phyloP scores from a whole-genome alignment of 768 basidiomycete species.

The Pisolithus albus region DNA sequence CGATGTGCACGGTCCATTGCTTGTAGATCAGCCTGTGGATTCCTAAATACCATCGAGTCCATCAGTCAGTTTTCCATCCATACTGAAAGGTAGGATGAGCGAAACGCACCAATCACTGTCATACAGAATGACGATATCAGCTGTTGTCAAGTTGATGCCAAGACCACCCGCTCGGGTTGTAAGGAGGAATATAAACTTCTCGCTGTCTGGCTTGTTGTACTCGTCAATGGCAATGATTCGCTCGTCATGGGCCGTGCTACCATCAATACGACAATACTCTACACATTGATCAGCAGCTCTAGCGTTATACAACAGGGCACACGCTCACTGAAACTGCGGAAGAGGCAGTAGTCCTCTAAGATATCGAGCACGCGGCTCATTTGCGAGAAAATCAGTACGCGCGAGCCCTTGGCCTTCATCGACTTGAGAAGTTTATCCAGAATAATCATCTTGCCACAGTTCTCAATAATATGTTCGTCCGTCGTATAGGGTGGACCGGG shows the following conservation, averaged over 20 bases:
- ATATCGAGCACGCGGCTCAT: constrained; percentile 99
- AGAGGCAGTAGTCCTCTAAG: constrained; percentile 93
- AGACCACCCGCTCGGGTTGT: constrained; percentile 96
- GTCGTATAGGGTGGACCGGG: constrained; percentile 98
- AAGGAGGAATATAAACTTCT: constrained; percentile 93
- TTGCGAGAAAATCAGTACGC: constrained; percentile 96
- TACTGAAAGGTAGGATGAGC: neutral
- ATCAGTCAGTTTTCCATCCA: neutral
- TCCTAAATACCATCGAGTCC: constrained; percentile 42
- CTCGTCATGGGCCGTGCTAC: constrained; percentile 92
- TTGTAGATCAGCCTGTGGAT: constrained; percentile 97
- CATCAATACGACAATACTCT: constrained; percentile 98
- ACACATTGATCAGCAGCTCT: neutral
- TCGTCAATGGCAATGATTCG: constrained; percentile 95
- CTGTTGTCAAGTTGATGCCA: constrained; percentile 92
- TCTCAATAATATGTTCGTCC: constrained; percentile 91
- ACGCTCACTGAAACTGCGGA: constrained; percentile 75
- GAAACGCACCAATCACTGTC: constrained; percentile 84
- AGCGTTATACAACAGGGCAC: no score
- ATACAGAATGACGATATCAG: constrained; percentile 92
- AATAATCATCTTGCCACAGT: constrained; percentile 96
- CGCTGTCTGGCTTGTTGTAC: constrained; percentile 89
- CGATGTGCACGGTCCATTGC: constrained; percentile 98
- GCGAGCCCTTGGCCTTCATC: constrained; percentile 90
- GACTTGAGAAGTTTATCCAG: constrained; percentile 84